Evolutionary conservation across 2,329 filamentous ascomycete genomes (phyloP).

Genomic region (Mycogone perniciosa): DNA sequence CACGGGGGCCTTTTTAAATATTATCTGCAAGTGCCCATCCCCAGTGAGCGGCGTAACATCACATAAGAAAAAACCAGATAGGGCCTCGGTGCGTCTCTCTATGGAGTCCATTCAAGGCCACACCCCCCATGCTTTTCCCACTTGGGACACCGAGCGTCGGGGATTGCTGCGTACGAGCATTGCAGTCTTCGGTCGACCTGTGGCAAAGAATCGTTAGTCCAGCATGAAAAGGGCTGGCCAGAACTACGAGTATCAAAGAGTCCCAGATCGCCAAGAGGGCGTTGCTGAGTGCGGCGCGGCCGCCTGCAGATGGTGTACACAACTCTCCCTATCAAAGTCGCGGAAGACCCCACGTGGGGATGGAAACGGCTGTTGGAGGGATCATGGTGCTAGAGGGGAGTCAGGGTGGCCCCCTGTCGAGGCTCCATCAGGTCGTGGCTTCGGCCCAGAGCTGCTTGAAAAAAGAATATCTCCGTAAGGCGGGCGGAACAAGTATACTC

Average conservation of each 20-base stretch:
- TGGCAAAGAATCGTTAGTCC: background rate
- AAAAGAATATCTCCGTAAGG: too few species aligned
- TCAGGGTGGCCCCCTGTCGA: background rate
- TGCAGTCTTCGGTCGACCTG: background rate
- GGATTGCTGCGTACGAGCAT: background rate
- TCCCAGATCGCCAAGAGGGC: background rate
- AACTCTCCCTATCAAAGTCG: constrained; percentile 6
- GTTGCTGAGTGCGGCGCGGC: background rate
- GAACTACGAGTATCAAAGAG: background rate
- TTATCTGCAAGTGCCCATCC: background rate
- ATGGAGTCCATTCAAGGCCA: background rate
- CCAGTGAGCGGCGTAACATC: background rate
- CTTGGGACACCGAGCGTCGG: constrained; percentile 6
- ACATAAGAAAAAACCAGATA: background rate
- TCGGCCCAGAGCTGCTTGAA: constrained; percentile 7
- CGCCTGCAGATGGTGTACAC: background rate
- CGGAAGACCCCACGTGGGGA: constrained; percentile 7
- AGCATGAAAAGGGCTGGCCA: background rate
- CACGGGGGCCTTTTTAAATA: background rate
- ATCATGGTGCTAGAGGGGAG: background rate
- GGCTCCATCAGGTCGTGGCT: background rate
- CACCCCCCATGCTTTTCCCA: constrained; percentile 1
- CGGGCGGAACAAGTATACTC: too few species aligned
- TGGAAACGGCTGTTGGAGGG: background rate
- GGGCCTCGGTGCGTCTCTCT: background rate